Evolutionary conservation across 2,329 filamentous ascomycete species (phyloP), one percentile per base, ranked within the genome.

Genomic region (Colletotrichum gigasporum): DNA sequence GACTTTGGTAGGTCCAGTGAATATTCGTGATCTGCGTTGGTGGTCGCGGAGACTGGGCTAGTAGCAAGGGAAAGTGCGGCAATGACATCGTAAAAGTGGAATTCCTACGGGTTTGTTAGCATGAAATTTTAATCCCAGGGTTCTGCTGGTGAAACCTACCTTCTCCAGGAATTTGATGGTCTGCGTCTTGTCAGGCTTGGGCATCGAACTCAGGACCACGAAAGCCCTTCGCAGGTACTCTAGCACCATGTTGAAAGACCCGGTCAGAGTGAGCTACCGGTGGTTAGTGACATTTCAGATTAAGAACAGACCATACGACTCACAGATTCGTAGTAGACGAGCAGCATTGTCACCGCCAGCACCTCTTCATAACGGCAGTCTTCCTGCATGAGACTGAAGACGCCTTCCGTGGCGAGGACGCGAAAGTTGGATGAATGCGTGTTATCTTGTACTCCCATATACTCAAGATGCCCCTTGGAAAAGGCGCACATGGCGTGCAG

Each of bases 401-500:
- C 74, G 1, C 84, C 85, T 68, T 86, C 82, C 28, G 89, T 83
- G 7, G 87, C 86, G 69, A 81, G 79, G 62, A 84, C 86, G 66
- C 89, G 87, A 65, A 88, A 88, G 65, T 82, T 82, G 2, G 87
- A 73, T 30, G 86, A 87, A 68, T 82, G 84, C 67, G 88, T 85
- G 34, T 24, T 42, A 18, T 76, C 73, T 20, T 82, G 83, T 22
- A 82, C 75, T 6, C 85, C 85, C 26, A 85, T 78, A 48, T 85
- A 93, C 67, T 94, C 91, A 63, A 96, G 80, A 73, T 97, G 95
- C 63, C 94, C 94, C 59, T 91, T 91, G 1, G 93, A 87, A 8
- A 97, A 80, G 0, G 94, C 93, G 62, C 92, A 94, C 65, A 97
- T 90, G 6, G 93, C 93, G 72, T 96, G 92, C 74, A 92, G 91